Evolutionary conservation across 139 green algal genomes (phyloP), one percentile per base, ranked within the genome.

Genomic region (Desmodesmus armatus): DNA sequence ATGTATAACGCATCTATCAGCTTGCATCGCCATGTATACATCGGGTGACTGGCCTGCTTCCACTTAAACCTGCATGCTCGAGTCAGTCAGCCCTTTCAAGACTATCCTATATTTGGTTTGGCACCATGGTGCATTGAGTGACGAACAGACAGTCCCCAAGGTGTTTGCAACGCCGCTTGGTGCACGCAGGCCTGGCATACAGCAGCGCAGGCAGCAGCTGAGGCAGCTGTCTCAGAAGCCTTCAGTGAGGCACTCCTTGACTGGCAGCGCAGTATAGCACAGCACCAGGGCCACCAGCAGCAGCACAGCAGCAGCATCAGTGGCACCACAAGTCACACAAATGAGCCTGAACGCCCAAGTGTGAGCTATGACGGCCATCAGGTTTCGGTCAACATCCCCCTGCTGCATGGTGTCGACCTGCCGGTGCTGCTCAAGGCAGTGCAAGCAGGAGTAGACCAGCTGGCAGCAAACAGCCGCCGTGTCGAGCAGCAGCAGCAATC

Each of bases 401-500:
- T 82, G 2, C 35, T 82, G 40, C 76, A 35, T n/a, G 35, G 25
- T 39, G 76, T 37, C n/a, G 76, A 82, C 25, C 37, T 82, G 21
- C 25, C 35, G 1, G 3, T 23, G 2, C 33, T 82, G 35, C 35
- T 71, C 2, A 25, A 15, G 0, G 23, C 58, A 2, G 58, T 82
- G 6, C 53, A 82, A 29, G 44, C 39, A 11, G 31, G 35, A n/a
- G 4, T 82, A 25, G 76, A 82, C 41, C 35, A 43, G 31, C 40
- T 82, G 55, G 76, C 76, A n/a, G 44, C 41, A 9, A 33, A 66
- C 3, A 80, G 73, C 73, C 66, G 73, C 73, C 66, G 73, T 49
- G 67, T 47, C 73, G 44, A 49, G 9, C 73, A 80, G 73, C 47
- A 49, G 35, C 47, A 67, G 49, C 53, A 63, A 17, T 47, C 31